phyloP scores from a whole-genome alignment of 768 basidiomycete genomes.

The Phaeolepiota aurea region DNA sequence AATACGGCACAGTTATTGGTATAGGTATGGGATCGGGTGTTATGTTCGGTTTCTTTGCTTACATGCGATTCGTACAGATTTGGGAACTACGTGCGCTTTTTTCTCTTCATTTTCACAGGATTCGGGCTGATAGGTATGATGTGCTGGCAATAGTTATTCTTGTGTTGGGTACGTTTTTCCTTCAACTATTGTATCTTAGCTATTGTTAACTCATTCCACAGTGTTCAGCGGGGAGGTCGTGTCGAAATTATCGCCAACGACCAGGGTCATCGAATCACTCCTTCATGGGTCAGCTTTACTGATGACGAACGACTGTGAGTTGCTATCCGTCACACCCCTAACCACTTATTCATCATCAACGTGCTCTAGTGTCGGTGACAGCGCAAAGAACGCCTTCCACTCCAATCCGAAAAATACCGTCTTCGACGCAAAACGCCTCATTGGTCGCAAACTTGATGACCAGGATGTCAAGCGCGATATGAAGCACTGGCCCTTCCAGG shows the following conservation, averaged over 20 bases:
- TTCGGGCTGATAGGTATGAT: not conserved
- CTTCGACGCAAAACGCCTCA: conserved; percentile 92
- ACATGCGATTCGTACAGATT: conserved; percentile 32
- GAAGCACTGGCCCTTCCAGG: conserved; percentile 83
- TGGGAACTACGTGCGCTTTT: conserved; percentile 62
- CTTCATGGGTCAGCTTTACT: conserved; percentile 87
- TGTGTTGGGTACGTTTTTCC: conserved; percentile 36
- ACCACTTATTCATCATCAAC: conserved; percentile 16
- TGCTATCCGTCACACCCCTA: not conserved
- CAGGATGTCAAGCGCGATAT: conserved; percentile 70
- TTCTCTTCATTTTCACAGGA: not conserved
- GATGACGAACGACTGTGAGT: conserved; percentile 72
- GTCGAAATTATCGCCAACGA: conserved; percentile 82
- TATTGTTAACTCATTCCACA: conserved; percentile 15
- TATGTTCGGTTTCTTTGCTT: conserved; percentile 10
- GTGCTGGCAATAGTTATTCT: conserved; percentile 48
- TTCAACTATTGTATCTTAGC: not conserved
- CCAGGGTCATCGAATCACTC: conserved; percentile 86
- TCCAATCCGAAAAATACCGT: conserved; percentile 91
- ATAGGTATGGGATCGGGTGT: too few relatives aligned
- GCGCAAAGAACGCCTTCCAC: conserved; percentile 91
- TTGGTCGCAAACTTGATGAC: conserved; percentile 77
- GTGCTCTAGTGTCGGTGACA: conserved; percentile 64
- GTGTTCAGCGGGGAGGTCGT: conserved; percentile 42
- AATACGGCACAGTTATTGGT: conserved; percentile 80